phyloP scores from a whole-genome alignment of 495 filamentous ascomycete species.

The Trichoderma reesei region DNA sequence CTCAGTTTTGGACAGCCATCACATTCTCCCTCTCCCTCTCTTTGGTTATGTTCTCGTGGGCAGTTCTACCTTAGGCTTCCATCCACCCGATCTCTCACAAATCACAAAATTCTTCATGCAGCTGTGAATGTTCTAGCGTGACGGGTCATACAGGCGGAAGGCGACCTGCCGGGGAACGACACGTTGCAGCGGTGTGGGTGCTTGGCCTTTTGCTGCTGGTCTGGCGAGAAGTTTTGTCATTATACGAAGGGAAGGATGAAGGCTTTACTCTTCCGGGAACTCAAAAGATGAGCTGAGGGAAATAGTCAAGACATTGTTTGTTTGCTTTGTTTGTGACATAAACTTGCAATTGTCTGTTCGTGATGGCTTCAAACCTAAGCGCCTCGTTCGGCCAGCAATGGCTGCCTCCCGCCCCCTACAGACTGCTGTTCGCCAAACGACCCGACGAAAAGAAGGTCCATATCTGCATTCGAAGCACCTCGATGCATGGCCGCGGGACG shows the following conservation, averaged over 20 bases:
- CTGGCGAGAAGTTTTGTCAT: not conserved
- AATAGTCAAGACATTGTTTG: not conserved
- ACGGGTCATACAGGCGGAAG: not conserved
- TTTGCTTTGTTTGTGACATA: not conserved
- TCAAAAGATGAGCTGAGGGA: not conserved
- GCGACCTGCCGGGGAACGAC: not conserved
- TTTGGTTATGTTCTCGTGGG: too few species aligned
- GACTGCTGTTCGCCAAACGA: too few species aligned
- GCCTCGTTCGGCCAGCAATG: not conserved
- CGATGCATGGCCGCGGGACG: not conserved
- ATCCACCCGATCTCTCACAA: too few species aligned
- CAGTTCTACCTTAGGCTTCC: too few species aligned
- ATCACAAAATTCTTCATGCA: not conserved
- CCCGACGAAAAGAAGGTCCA: not conserved
- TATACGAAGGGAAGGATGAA: too few species aligned
- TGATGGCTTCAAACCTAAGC: not conserved
- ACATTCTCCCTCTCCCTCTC: too few species aligned
- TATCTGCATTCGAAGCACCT: not conserved
- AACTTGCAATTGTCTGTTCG: not conserved
- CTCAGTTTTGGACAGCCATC: too few species aligned
- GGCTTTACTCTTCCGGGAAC: not conserved
- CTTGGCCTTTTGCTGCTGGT: not conserved
- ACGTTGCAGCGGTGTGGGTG: constrained; percentile 2
- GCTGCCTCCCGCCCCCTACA: too few species aligned
- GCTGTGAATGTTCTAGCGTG: not conserved